phyloP scores from a whole-genome alignment of 371 early-diverging fungal species.

The Umbelopsis sp. region DNA sequence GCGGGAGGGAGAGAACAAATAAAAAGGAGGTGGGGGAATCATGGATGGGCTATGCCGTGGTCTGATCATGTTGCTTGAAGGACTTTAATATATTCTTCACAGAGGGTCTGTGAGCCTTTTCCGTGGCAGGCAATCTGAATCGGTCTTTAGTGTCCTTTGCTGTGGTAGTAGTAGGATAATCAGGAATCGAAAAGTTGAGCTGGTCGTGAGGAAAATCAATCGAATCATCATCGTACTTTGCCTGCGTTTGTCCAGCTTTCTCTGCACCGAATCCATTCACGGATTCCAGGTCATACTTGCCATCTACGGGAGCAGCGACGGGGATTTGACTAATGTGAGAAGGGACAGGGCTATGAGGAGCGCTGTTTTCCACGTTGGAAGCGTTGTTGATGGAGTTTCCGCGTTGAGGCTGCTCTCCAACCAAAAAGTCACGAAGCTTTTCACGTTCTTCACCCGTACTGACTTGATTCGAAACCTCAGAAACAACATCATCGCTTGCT shows the following conservation, averaged over 20 bases:
- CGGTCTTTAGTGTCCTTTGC: neutral
- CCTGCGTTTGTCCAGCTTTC: slow-evolving; percentile 17
- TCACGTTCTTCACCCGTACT: neutral
- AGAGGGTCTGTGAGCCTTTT: slow-evolving; percentile 2
- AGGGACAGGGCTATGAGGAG: slow-evolving; percentile 14
- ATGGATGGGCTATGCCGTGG: neutral
- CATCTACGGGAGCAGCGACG: slow-evolving; percentile 3
- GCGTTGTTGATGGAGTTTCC: neutral
- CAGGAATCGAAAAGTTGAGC: slow-evolving; percentile 18
- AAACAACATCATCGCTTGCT: neutral
- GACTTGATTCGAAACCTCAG: neutral
- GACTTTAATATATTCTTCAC: slow-evolving; percentile 15
- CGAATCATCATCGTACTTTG: slow-evolving; percentile 20
- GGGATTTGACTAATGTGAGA: slow-evolving; percentile 15
- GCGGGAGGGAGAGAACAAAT: neutral
- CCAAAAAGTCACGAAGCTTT: slow-evolving; percentile 7
- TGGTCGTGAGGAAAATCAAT: slow-evolving; percentile 19
- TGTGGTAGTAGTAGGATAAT: slow-evolving; percentile 17
- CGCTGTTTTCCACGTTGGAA: slow-evolving; percentile 8
- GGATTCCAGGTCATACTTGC: neutral
- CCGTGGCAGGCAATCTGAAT: neutral
- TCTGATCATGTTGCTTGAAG: slow-evolving; percentile 12
- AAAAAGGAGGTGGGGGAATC: no score
- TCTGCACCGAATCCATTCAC: neutral
- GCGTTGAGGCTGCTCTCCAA: slow-evolving; percentile 3